Evolutionary conservation across 306 rosid species (phyloP).

Genomic region (Cucumis sativus): Cucumber_9930_V3 NC_026655.2:13572501-13573000

Average conservation of each 20-base stretch:
- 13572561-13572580: constrained; percentile 17
- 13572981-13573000: neutral
- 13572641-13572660: neutral
- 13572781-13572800: constrained; percentile 30
- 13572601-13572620: constrained; percentile 13
- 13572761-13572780: neutral
- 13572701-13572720: neutral
- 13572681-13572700: neutral
- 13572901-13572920: constrained; percentile 99
- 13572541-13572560: constrained; percentile 93
- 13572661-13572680: neutral
- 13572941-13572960: constrained; percentile 70
- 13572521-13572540: constrained; percentile 96
- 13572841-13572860: constrained; percentile 55
- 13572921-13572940: constrained; percentile 98
- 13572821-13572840: neutral
- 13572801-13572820: neutral
- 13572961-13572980: neutral
- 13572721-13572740: neutral
- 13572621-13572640: neutral
- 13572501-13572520: constrained; percentile 88
- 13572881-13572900: constrained; percentile 98
- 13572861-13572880: constrained; percentile 93
- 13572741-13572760: neutral
- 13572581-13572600: neutral